Conservation (phyloP, 371 early-diverging fungal genomes). For the Mucor velutinosus region DNA sequence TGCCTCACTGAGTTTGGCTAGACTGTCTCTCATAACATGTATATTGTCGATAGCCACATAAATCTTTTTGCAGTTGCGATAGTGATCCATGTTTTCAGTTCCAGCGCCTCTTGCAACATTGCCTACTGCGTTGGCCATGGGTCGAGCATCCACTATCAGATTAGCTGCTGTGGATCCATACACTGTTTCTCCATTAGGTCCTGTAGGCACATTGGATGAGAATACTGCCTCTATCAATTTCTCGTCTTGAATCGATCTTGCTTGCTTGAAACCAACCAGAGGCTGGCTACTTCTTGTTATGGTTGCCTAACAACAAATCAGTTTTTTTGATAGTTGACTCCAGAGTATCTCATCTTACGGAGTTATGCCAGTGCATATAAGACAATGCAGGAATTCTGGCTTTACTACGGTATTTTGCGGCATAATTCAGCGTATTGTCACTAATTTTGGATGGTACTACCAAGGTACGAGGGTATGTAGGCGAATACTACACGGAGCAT, state of each 20-base stretch:
- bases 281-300: slow-evolving; percentile 96
- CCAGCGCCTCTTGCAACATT: slow-evolving; percentile 95
- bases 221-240: slow-evolving; percentile 93
- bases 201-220: slow-evolving; percentile 54
- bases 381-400: slow-evolving; percentile 87
- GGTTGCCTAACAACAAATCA: slow-evolving; percentile 60
- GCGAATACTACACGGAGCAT: slow-evolving; percentile 63
- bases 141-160: slow-evolving; percentile 94
- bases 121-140: slow-evolving; percentile 92
- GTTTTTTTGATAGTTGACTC: no score
- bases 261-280: slow-evolving; percentile 91
- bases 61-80: slow-evolving; percentile 80
- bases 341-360: slow-evolving; percentile 33
- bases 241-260: slow-evolving; percentile 95
- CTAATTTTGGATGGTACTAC: slow-evolving; percentile 89
- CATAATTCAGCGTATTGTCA: slow-evolving; percentile 88
- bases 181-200: slow-evolving; percentile 44
- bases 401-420: slow-evolving; percentile 91
- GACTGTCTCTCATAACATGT: slow-evolving; percentile 93
- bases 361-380: slow-evolving; percentile 84
- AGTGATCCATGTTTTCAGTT: slow-evolving; percentile 92
- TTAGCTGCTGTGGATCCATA: slow-evolving; percentile 63
- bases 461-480: slow-evolving; percentile 86
- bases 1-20: slow-evolving; percentile 85
- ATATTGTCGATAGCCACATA: slow-evolving; percentile 97